These are phyloP conservation scores for Forsythia viridissima DNA, from an alignment of 257 asterid species.

Conservation along the genomic window DNA sequence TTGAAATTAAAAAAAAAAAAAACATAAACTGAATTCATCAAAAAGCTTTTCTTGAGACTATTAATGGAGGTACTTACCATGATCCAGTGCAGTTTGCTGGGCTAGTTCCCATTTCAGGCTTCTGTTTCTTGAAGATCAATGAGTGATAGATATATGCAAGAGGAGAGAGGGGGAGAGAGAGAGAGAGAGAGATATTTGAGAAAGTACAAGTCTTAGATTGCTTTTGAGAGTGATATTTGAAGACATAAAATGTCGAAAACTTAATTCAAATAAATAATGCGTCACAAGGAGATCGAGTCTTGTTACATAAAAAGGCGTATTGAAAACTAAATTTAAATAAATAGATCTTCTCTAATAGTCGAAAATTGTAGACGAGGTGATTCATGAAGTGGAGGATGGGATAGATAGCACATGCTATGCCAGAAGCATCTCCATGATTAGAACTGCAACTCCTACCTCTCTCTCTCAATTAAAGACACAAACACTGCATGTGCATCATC, in stretches of 20 bases:
- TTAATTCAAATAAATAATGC: neutral
- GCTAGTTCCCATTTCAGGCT: slow-evolving; percentile 43
- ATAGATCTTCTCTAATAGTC: neutral
- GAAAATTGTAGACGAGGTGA: neutral
- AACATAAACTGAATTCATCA: neutral
- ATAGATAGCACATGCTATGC: slow-evolving; percentile 85
- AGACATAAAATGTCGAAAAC: slow-evolving; percentile 9
- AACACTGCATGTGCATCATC: slow-evolving; percentile 87
- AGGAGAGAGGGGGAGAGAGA: neutral
- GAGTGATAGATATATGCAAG: slow-evolving; percentile 5
- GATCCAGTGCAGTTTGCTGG: slow-evolving; percentile 70
- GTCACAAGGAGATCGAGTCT: neutral
- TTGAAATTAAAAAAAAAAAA: neutral
- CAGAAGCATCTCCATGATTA: slow-evolving; percentile 77
- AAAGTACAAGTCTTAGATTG: slow-evolving; percentile 45
- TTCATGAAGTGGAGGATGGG: slow-evolving; percentile 42
- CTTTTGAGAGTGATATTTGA: slow-evolving; percentile 1
- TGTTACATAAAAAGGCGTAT: neutral
- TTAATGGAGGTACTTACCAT: slow-evolving; percentile 42
- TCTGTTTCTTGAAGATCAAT: slow-evolving; percentile 19
- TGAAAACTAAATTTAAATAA: neutral
- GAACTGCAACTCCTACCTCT: slow-evolving; percentile 31
- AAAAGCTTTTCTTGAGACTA: neutral
- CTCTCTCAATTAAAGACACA: slow-evolving; percentile 41
- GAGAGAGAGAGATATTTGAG: neutral